Base-by-base conservation (phyloP, 2,329 filamentous ascomycete species). In the Aspergillus sp. region DNA sequence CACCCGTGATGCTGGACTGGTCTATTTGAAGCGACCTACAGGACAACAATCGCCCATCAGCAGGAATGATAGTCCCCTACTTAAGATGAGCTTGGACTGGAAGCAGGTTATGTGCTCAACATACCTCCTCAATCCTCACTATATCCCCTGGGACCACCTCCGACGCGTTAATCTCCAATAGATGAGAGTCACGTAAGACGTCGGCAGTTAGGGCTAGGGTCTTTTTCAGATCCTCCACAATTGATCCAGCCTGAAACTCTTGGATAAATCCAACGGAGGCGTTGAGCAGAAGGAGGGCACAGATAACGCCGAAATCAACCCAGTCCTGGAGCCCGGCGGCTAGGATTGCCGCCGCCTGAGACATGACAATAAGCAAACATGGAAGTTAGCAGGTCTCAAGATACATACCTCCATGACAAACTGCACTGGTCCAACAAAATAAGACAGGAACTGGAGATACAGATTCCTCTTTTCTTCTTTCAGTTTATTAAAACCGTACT, bases 281-380 rank as follows among this genome's bases (percentile, higher is more conserved):
- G 77, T 95, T 95, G 59, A 95, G 87, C 60, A 95, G 71, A 9
- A 95, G 82, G 47, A 95, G 80, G 67, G 78, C 90, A 73, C 87
- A 90, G 62, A 95, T 95, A 67, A 95, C 90, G 80, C 89, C 90
- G 67, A 95, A 93, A 78, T 95, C 90, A 59, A 95, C 88, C 90
- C 90, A 95, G 66, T 94, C 88, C 73, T 88, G 75, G 40, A 95
- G 83, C 84, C 88, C 89, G 56, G 87, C 89, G 69, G 90, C 90
- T 53, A 95, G 82, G 66, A 92, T 79, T 62, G 88, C 88, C 56
- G 89, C 88, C 73, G 84, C 81, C 83, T 86, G 52, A 41, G 13
- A 57, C 19, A 45, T 47, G 45, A 38, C 4, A 11, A 13, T 17
- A n/a, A 30, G 38, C 57, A 9, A 57, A 53, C 83, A 68, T 72